These are phyloP conservation scores for Acanthamoeba quina DNA, from an alignment of 208 protist genomes.

Conservation along the genomic window DNA sequence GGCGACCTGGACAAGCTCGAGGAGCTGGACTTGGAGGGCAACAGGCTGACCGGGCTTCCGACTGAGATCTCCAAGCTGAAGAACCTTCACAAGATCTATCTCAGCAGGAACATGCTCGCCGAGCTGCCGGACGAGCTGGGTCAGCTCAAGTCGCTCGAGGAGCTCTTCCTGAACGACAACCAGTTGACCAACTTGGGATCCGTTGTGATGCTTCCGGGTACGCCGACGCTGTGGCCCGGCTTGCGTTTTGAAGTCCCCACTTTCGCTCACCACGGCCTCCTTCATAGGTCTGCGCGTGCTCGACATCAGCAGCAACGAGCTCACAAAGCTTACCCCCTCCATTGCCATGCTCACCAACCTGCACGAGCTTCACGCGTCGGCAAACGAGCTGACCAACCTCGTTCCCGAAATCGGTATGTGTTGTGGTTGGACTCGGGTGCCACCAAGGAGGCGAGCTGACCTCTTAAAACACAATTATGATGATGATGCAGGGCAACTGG, in stretches of 20 bases:
- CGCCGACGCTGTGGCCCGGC: too few relatives aligned
- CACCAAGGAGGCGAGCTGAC: too few relatives aligned
- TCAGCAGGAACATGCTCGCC: constrained; percentile 74
- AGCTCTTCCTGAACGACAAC: constrained; percentile 80
- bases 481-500: background rate
- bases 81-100: constrained; percentile 77
- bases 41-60: constrained; percentile 71
- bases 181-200: constrained; percentile 61
- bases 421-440: background rate
- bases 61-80: constrained; percentile 71
- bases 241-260: too few relatives aligned
- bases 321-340: constrained; percentile 47
- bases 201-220: constrained; percentile 51
- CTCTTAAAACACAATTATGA: too few relatives aligned
- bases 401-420: constrained; percentile 57
- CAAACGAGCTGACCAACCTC: constrained; percentile 79
- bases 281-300: constrained; percentile 65
- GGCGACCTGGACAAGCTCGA: constrained; percentile 74
- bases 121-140: constrained; percentile 69
- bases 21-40: constrained; percentile 78
- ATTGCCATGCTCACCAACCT: constrained; percentile 67
- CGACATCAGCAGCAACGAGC: constrained; percentile 73
- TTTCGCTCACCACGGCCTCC: background rate
- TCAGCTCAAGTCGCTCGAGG: constrained; percentile 66
- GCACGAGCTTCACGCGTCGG: constrained; percentile 76